These are phyloP conservation scores for Vaccinium darrowii DNA, from an alignment of 148 eudicot genomes.

Conservation along the genomic window DNA sequence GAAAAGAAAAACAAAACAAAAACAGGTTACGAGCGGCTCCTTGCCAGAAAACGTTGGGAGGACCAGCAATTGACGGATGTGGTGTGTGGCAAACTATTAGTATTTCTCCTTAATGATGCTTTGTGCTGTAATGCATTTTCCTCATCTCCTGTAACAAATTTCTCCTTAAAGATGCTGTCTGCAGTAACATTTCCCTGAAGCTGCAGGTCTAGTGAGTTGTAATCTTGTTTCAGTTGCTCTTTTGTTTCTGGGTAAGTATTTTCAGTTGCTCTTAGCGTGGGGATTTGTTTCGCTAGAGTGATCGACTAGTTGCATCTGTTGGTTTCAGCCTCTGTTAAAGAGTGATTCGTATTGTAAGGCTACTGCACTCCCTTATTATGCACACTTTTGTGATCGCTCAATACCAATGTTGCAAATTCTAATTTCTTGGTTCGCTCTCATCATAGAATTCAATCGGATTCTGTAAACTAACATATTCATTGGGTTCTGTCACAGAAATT, in stretches of 20 bases:
- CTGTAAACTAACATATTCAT: not conserved
- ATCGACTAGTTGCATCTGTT: not conserved
- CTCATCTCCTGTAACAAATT: not conserved
- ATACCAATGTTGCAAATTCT: not conserved
- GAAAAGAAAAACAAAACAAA: not conserved
- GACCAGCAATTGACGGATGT: not conserved
- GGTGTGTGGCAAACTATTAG: not conserved
- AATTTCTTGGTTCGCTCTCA: not conserved
- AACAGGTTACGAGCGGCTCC: not conserved
- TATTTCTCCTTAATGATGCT: not conserved
- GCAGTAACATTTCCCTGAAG: not conserved
- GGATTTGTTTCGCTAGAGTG: not conserved
- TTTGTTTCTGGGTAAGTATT: too few relatives aligned
- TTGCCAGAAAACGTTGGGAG: not conserved
- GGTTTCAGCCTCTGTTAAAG: not conserved
- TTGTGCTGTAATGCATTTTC: not conserved
- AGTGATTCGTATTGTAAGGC: not conserved
- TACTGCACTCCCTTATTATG: not conserved
- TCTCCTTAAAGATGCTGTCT: not conserved
- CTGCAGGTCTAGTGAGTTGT: not conserved
- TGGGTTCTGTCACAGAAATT: not conserved
- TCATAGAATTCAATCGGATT: not conserved
- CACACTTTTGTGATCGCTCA: not conserved
- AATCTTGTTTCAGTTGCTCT: not conserved
- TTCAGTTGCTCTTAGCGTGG: not conserved